Evolutionary conservation across 495 filamentous ascomycete species (phyloP).

Genomic region (Barbatosphaeria neglecta): DNA sequence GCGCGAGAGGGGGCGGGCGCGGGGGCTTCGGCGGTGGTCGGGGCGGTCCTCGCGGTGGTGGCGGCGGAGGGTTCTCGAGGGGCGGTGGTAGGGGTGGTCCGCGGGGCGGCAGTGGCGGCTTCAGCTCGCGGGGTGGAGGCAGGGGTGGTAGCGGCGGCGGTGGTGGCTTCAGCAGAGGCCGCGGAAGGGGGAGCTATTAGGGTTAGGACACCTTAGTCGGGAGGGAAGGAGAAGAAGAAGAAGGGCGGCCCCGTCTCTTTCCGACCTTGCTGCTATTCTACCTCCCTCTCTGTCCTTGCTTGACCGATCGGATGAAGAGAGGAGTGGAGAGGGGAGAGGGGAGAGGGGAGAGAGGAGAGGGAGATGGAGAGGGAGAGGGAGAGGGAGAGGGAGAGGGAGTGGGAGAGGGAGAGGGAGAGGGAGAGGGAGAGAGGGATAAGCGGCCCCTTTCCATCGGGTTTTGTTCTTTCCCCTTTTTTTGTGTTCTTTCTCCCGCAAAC

Average conservation of each 20-base stretch:
- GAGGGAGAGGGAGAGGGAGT: no score
- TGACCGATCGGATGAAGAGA: no score
- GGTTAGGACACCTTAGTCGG: no score
- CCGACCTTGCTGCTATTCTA: no score
- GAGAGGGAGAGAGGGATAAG: no score
- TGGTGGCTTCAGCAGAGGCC: constrained; percentile 18
- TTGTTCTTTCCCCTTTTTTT: neutral
- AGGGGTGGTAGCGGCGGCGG: constrained; percentile 28
- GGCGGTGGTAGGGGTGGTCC: constrained; percentile 29
- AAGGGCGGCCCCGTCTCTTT: no score
- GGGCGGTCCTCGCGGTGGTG: constrained; percentile 32
- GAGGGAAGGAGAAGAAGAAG: no score
- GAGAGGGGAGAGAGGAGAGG: neutral
- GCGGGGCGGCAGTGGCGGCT: constrained; percentile 20
- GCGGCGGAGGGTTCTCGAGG: constrained; percentile 39
- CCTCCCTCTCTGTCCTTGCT: no score
- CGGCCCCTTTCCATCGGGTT: no score
- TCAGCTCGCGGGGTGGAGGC: constrained; percentile 22
- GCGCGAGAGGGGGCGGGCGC: constrained; percentile 7
- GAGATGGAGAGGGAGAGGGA: neutral
- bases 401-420: neutral
- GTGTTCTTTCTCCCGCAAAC: no score
- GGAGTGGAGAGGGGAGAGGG: no score
- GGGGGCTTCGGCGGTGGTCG: constrained; percentile 19
- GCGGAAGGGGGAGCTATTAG: neutral